Evolutionary conservation across 371 early-diverging fungal species (phyloP), one percentile per base, ranked within the genome.

Genomic region (Mortierella sp.): DNA sequence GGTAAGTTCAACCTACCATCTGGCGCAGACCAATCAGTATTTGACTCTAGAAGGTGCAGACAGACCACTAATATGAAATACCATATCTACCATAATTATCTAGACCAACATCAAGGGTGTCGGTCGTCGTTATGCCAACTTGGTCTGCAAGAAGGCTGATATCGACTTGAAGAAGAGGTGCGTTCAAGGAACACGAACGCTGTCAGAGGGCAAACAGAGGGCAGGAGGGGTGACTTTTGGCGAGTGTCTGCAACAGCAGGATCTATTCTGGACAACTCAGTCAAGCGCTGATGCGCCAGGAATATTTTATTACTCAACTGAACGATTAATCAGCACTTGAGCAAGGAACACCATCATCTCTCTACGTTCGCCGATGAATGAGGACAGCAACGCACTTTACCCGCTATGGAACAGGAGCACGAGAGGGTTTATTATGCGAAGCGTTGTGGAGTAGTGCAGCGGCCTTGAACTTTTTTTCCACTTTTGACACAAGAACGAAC

Each of bases 61-160:
- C 9, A 63, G 63, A 34, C 63, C 19, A 19, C 38, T 63, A 63
- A 63, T 28, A 54, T 47, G 6, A 34, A 14, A 24, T 42, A 5
- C n/a, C 45, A 47, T 16, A 21, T 45, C 42, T 24, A 4, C 19
- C 45, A 10, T 4, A 26, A 16, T 45, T 74, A 34, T 55, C 55
- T 80, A 86, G 89, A 99, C 99, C 82, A 91, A 94, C 90, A 99
- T 99, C 92, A 97, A 96, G 95, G 99, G 99, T 94, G 96, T 99
- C 79, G 99, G 99, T 92, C 96, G 97, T 83, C 96, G 99, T 89
- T 98, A 98, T 93, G 93, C 99, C 89, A 98, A 96, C 96, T 90
- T 99, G 88, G 97, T 98, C 80, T 97, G 97, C 93, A 98, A 98
- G 95, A 98, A 98, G 95, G 99, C 99, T 81, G 99, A 98, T 89